phyloP scores from a whole-genome alignment of 345 rosid genomes.

The Heritiera littoralis region DNA sequence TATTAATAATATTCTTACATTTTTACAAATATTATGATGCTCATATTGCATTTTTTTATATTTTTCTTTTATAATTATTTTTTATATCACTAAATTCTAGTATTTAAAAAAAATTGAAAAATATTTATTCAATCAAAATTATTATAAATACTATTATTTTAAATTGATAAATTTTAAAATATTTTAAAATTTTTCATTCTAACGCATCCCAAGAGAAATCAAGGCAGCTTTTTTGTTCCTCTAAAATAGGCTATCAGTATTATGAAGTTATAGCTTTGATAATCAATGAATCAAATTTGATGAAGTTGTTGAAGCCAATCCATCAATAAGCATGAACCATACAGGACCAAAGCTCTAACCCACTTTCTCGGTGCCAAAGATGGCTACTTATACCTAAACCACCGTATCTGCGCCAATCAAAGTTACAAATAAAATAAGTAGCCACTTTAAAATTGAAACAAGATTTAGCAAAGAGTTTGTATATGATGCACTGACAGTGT shows the following conservation, averaged over 20 bases:
- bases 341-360: not conserved
- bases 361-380: conserved; percentile 38
- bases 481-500: too few relatives aligned
- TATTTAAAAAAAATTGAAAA: too few relatives aligned
- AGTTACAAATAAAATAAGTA: not conserved
- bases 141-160: too few relatives aligned
- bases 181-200: too few relatives aligned
- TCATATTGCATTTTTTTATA: too few relatives aligned
- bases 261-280: conserved; percentile 39
- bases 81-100: too few relatives aligned
- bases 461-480: not conserved
- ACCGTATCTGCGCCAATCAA: conserved; percentile 20
- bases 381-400: not conserved
- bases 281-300: conserved; percentile 32
- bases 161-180: too few relatives aligned
- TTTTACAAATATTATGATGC: too few relatives aligned
- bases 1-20: too few relatives aligned
- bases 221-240: conserved; percentile 43
- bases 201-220: conserved; percentile 31
- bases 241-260: conserved; percentile 39
- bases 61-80: too few relatives aligned
- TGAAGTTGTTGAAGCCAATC: conserved; percentile 41
- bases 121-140: too few relatives aligned
- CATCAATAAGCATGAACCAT: not conserved
- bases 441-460: not conserved